phyloP scores from a whole-genome alignment of 192 early-diverging fungal species.

The Ambispora gerdemannii region DNA sequence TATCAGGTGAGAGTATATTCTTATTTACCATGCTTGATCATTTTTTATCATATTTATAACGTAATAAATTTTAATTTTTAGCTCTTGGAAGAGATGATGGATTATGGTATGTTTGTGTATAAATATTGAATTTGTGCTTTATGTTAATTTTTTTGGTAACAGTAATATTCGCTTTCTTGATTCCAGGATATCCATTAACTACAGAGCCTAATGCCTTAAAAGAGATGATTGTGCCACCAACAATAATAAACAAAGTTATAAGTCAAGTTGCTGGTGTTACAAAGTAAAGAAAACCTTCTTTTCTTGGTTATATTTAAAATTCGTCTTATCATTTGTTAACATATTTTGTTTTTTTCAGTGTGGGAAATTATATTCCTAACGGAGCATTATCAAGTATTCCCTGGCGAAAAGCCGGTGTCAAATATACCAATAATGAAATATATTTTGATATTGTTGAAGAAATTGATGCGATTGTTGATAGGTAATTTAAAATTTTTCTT shows the following conservation, averaged over 20 bases:
- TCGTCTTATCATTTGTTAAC: neutral
- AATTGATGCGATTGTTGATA: slow-evolving; percentile 79
- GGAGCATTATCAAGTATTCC: slow-evolving; percentile 70
- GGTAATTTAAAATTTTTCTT: slow-evolving; percentile 36
- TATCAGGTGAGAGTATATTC: slow-evolving; percentile 60
- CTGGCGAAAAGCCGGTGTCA: slow-evolving; percentile 84
- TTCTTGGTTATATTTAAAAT: slow-evolving; percentile 13
- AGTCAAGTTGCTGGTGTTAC: slow-evolving; percentile 67
- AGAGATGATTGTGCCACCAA: slow-evolving; percentile 83
- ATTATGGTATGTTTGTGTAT: slow-evolving; percentile 57
- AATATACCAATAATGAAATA: slow-evolving; percentile 90
- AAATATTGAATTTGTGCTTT: too few relatives aligned
- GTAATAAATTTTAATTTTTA: slow-evolving; percentile 36
- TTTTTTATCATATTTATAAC: too few relatives aligned
- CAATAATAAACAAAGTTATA: slow-evolving; percentile 80
- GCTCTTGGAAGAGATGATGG: slow-evolving; percentile 92
- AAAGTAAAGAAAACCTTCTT: slow-evolving; percentile 2
- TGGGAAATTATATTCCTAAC: slow-evolving; percentile 55
- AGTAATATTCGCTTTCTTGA: too few relatives aligned
- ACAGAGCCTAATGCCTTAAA: slow-evolving; percentile 84
- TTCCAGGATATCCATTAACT: slow-evolving; percentile 72
- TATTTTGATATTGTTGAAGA: slow-evolving; percentile 92
- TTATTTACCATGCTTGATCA: too few relatives aligned
- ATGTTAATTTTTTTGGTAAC: too few relatives aligned
- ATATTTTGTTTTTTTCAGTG: slow-evolving; percentile 33